These are phyloP conservation scores for Melampsora americana DNA, from an alignment of 1,284 basidiomycete genomes.

Conservation along the genomic window DNA sequence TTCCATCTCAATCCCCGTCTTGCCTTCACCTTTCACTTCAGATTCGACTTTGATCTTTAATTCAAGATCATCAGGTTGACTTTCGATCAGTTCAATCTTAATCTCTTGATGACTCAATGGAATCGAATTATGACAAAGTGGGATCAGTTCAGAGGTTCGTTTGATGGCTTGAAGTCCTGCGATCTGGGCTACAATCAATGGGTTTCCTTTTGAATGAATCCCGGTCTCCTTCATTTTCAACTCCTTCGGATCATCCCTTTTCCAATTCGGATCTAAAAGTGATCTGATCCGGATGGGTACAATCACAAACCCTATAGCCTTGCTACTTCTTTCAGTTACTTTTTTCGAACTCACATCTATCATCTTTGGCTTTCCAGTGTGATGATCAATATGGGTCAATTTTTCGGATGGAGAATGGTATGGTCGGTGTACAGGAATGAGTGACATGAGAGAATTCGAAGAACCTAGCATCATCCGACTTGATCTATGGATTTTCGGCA, in stretches of 20 bases:
- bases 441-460: too few species aligned
- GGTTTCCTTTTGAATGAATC: background rate
- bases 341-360: background rate
- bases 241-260: too few species aligned
- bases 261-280: background rate
- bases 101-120: background rate
- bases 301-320: background rate
- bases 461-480: too few species aligned
- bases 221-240: background rate
- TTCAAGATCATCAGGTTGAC: background rate
- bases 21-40: background rate
- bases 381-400: background rate
- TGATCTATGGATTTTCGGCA: too few species aligned
- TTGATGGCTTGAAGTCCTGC: constrained; percentile 85
- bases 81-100: background rate
- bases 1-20: background rate
- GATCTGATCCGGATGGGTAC: background rate
- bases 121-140: constrained; percentile 65
- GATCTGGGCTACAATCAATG: constrained; percentile 56
- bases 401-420: background rate
- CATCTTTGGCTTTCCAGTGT: background rate
- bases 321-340: background rate
- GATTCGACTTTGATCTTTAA: background rate
- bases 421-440: too few species aligned
- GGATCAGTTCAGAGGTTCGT: constrained; percentile 74